Percentiles rank a stretch among this genome's conserved stretches.
Evolutionary conservation across 345 rosid species (phyloP).

Genomic region (Reutealis trisperma): DNA sequence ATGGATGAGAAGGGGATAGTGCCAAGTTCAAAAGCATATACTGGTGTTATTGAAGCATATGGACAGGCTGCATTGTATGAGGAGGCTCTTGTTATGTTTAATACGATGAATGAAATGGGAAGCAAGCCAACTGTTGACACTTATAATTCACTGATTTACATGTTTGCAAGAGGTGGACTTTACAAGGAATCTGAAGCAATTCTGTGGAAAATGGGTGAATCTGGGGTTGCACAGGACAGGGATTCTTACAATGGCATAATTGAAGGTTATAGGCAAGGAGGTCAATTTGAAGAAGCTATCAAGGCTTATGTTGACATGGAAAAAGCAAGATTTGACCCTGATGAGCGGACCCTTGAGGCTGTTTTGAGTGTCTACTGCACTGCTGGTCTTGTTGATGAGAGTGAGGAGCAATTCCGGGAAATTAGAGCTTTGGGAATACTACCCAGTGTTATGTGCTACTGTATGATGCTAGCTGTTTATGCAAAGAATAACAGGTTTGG

Average conservation of each 20-base stretch:
- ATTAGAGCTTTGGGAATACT: conserved; percentile 74
- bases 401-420: conserved; percentile 89
- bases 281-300: conserved; percentile 88
- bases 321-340: conserved; percentile 72
- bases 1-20: conserved; percentile 73
- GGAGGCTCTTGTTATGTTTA: conserved; percentile 83
- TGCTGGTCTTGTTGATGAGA: conserved; percentile 87
- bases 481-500: conserved; percentile 78
- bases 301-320: conserved; percentile 89
- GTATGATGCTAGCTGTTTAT: conserved; percentile 93
- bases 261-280: conserved; percentile 91
- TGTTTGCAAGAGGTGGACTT: conserved; percentile 88
- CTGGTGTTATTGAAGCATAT: conserved; percentile 84
- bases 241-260: conserved; percentile 87
- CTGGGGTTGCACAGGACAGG: conserved; percentile 60
- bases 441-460: conserved; percentile 88
- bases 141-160: conserved; percentile 68
- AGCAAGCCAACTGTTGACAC: conserved; percentile 78
- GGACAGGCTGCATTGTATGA: conserved; percentile 90
- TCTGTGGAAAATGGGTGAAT: conserved; percentile 60
- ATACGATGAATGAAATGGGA: conserved; percentile 86
- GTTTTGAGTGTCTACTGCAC: conserved; percentile 79
- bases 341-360: conserved; percentile 90
- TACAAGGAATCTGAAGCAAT: conserved; percentile 72
- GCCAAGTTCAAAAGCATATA: conserved; percentile 83